A percentile compares a stretch with the other conserved stretches of the same genome.
These are phyloP conservation scores for Ceratobasidium sp. DNA, from an alignment of 1,284 basidiomycete species.

Conservation along the genomic window DNA sequence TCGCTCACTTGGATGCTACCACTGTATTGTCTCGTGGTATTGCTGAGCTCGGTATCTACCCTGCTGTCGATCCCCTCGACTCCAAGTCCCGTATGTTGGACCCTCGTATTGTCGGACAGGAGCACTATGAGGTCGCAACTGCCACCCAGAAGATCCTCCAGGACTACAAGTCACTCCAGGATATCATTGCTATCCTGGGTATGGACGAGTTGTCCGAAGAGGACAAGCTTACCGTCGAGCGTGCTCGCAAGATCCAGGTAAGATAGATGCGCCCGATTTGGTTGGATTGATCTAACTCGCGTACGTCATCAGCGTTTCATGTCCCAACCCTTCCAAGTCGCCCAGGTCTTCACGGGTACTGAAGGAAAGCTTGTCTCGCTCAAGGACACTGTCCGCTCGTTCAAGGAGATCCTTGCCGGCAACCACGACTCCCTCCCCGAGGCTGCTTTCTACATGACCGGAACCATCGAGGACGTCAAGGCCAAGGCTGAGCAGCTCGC, in stretches of 20 bases:
- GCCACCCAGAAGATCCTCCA: slow-evolving; percentile 98
- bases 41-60: slow-evolving; percentile 99
- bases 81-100: slow-evolving; percentile 99
- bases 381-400: slow-evolving; percentile 91
- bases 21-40: slow-evolving; percentile 99
- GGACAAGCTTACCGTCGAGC: slow-evolving; percentile 95
- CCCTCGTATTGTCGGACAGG: slow-evolving; percentile 91
- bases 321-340: slow-evolving; percentile 99
- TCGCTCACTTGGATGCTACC: slow-evolving; percentile 99
- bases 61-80: slow-evolving; percentile 98
- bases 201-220: slow-evolving; percentile 99
- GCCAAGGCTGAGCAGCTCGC: slow-evolving; percentile 95
- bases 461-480: slow-evolving; percentile 94
- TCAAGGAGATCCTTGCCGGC: slow-evolving; percentile 95
- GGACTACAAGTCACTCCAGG: slow-evolving; percentile 99
- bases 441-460: slow-evolving; percentile 92
- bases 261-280: slow-evolving; percentile 11
- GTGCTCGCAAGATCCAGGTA: slow-evolving; percentile 81
- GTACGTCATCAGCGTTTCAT: slow-evolving; percentile 74
- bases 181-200: slow-evolving; percentile 95
- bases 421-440: slow-evolving; percentile 89
- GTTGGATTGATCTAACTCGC: slow-evolving; percentile 36
- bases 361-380: slow-evolving; percentile 94
- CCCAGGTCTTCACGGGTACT: slow-evolving; percentile 99
- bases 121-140: slow-evolving; percentile 96